phyloP scores from a whole-genome alignment of 116 monocot species.

The Zostera marina region DNA sequence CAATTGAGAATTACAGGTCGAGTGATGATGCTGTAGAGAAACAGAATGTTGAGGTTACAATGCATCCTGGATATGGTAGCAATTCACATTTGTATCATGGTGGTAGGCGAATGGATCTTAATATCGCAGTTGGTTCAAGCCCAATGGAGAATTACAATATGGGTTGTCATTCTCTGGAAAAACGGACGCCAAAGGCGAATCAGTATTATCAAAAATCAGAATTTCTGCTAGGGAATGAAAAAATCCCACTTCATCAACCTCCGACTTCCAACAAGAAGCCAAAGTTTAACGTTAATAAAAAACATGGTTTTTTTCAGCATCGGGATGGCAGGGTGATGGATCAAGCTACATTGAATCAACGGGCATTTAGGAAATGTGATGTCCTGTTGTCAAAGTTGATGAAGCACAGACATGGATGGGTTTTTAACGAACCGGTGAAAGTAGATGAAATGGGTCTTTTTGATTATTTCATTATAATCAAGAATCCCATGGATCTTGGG shows the following conservation, averaged over 20 bases:
- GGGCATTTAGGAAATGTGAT: constrained; percentile 40
- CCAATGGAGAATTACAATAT: constrained; percentile 23
- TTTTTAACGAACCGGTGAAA: constrained; percentile 54
- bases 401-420: constrained; percentile 72
- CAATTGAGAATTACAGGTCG: constrained; percentile 9
- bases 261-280: constrained; percentile 11
- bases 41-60: constrained; percentile 5
- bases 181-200: constrained; percentile 46
- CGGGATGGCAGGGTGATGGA: neutral
- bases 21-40: constrained; percentile 7
- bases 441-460: constrained; percentile 34
- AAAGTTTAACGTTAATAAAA: constrained; percentile 26
- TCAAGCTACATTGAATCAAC: constrained; percentile 13
- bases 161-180: constrained; percentile 20
- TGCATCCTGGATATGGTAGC: constrained; percentile 14
- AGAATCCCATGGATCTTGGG: constrained; percentile 58
- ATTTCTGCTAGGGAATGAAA: constrained; percentile 40
- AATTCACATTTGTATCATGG: constrained; percentile 23
- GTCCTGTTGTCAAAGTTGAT: constrained; percentile 36
- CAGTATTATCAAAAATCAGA: constrained; percentile 38
- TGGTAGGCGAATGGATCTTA: constrained; percentile 18
- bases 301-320: neutral
- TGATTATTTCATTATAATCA: constrained; percentile 48
- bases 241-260: constrained; percentile 18
- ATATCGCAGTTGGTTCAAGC: constrained; percentile 8